These are phyloP conservation scores for Pseudogymnoascus sp. DNA, from an alignment of 2,329 filamentous ascomycete genomes.

Conservation along the genomic window DNA sequence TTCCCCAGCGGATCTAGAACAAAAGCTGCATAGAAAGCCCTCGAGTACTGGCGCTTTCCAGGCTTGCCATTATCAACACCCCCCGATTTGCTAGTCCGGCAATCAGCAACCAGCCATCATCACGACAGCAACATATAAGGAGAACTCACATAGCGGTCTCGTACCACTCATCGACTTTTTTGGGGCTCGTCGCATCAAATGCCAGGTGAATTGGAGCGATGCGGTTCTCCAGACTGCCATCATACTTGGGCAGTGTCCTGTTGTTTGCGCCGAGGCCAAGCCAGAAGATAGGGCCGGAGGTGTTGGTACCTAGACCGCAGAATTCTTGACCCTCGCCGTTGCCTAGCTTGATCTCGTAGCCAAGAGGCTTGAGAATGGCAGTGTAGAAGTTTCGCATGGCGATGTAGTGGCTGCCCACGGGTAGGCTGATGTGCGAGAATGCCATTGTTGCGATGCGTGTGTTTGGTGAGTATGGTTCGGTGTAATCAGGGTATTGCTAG, in stretches of 20 bases:
- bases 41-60: conserved; percentile 15
- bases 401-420: conserved; percentile 13
- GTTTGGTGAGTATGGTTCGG: conserved; percentile 30
- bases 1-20: conserved; percentile 19
- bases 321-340: conserved; percentile 11
- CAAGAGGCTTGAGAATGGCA: conserved; percentile 13
- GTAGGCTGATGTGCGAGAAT: conserved; percentile 15
- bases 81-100: conserved; percentile 12
- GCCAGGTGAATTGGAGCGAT: conserved; percentile 14
- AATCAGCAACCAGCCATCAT: background rate
- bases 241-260: background rate
- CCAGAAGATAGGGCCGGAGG: conserved; percentile 15
- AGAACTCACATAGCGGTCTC: conserved; percentile 14
- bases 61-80: conserved; percentile 16
- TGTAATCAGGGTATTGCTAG: conserved; percentile 25
- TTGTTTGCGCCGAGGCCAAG: conserved; percentile 14
- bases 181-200: conserved; percentile 10
- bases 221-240: background rate
- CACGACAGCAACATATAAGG: background rate
- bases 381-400: conserved; percentile 18
- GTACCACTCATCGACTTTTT: conserved; percentile 16
- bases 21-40: conserved; percentile 19
- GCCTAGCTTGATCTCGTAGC: conserved; percentile 14
- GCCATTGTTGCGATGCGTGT: conserved; percentile 11
- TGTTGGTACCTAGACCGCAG: conserved; percentile 9